Percentiles rank a stretch among this genome's conserved stretches.
Evolutionary conservation across 2,329 filamentous ascomycete species (phyloP).

Genomic region (Exophiala mesophila): DNA sequence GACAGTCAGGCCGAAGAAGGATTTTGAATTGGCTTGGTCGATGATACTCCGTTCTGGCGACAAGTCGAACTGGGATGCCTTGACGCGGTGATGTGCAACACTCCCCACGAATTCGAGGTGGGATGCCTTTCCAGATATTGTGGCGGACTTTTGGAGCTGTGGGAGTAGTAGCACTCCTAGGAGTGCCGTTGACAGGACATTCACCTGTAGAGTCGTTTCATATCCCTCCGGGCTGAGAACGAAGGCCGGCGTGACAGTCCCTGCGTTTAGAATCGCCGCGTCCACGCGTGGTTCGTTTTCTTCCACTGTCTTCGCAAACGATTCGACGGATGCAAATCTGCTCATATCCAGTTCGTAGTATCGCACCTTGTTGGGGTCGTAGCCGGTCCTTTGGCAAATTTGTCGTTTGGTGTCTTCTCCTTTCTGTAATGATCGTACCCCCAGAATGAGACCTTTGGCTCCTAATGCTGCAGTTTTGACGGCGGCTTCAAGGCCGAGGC

Average conservation of each 20-base stretch:
- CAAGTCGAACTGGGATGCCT: slow-evolving; percentile 28
- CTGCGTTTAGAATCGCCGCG: slow-evolving; percentile 38
- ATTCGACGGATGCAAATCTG: slow-evolving; percentile 32
- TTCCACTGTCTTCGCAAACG: slow-evolving; percentile 31
- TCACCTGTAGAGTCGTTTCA: slow-evolving; percentile 44
- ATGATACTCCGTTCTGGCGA: slow-evolving; percentile 29
- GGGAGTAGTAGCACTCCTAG: slow-evolving; percentile 23
- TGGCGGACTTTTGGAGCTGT: slow-evolving; percentile 34
- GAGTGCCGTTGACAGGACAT: slow-evolving; percentile 24
- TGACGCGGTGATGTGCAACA: slow-evolving; percentile 35
- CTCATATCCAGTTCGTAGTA: slow-evolving; percentile 40
- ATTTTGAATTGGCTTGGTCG: slow-evolving; percentile 31
- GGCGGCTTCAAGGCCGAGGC: slow-evolving; percentile 42
- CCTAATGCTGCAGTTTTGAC: slow-evolving; percentile 38
- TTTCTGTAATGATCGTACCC: slow-evolving; percentile 36
- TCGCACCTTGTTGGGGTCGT: slow-evolving; percentile 22
- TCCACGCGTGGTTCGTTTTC: slow-evolving; percentile 31
- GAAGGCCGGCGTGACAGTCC: slow-evolving; percentile 35
- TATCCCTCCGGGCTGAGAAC: slow-evolving; percentile 39
- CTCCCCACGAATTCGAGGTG: slow-evolving; percentile 44
- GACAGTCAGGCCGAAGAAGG: slow-evolving; percentile 28
- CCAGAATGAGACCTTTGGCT: slow-evolving; percentile 41
- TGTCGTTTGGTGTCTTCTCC: slow-evolving; percentile 34
- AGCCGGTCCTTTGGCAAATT: slow-evolving; percentile 31
- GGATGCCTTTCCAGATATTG: slow-evolving; percentile 40